Base-by-base conservation (phyloP, 306 rosid genomes). In the Astragalus glycyphyllos region DNA sequence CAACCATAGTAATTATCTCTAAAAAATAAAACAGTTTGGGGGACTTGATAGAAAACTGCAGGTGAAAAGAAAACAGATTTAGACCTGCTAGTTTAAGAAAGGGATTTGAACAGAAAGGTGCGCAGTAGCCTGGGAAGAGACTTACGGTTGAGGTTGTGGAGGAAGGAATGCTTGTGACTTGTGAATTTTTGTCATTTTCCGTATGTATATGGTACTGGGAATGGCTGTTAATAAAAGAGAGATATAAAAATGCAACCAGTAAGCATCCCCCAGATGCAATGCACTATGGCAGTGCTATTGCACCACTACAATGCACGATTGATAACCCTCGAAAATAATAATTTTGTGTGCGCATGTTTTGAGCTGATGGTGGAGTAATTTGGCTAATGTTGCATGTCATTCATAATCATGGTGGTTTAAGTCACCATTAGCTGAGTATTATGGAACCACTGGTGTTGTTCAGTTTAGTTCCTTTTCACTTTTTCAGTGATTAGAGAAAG, bases 351-450 rank as follows among this genome's bases (percentile, higher is more conserved):
- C 11, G 12, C 26, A 16, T 68, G 17, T 56, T 51, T 51, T 49
- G 68, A 20, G 26, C 45, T 29, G 14, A 34, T 58, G 44, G 72
- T 56, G 47, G 58, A 44, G 35, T 57, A 32, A 9, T 68, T 50
- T 68, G 65, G 63, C 9, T 40, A 4, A 42, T 64, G 49, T 74
- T 59, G 53, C 15, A 10, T 65, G 41, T 54, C 57, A 65, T 72
- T 77, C 71, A 46, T 55, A 38, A 69, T 62, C 47, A 42, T 41
- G 48, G 42, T 55, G 13, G 66, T 55, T 44, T 54, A 68, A 44
- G 74, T 66, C 65, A 20, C 59, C 47, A 48, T 58, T 54, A 10
- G 55, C 63, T 58, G 80, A 56, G 74, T 60, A 62, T 41, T 81
- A 32, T 51, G 58, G 55, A 77, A 65, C 38, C 23, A 7, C 42